Evolutionary conservation across 2,329 filamentous ascomycete species (phyloP).

Genomic region (Calonectria leucothoes): DNA sequence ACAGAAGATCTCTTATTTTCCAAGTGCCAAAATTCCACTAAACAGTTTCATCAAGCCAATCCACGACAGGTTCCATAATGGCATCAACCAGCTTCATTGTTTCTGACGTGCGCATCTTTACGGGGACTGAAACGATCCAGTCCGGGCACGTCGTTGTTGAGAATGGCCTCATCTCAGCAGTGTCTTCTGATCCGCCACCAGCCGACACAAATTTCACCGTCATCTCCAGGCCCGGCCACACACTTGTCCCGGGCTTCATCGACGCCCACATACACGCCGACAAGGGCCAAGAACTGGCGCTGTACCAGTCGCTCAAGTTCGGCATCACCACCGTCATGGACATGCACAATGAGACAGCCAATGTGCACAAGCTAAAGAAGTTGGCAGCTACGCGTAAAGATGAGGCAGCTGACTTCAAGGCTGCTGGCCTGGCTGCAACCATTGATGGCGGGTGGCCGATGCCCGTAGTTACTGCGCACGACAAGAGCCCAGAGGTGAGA

Average conservation of each 20-base stretch:
- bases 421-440: conserved; percentile 59
- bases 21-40: no score
- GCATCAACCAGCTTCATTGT: neutral
- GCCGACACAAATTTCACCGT: conserved; percentile 31
- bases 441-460: conserved; percentile 64
- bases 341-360: conserved; percentile 55
- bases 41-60: neutral
- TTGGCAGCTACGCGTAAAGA: conserved; percentile 30
- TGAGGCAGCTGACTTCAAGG: conserved; percentile 60
- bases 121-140: conserved; percentile 54
- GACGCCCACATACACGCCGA: conserved; percentile 62
- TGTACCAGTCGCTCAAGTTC: conserved; percentile 58
- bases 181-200: conserved; percentile 26
- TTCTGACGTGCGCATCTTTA: conserved; percentile 55
- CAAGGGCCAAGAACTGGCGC: conserved; percentile 44
- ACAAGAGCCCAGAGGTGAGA: conserved; percentile 44
- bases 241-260: conserved; percentile 61
- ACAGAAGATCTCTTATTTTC: no score
- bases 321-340: conserved; percentile 64
- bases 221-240: conserved; percentile 57
- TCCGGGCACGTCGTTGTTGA: conserved; percentile 54
- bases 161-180: conserved; percentile 52
- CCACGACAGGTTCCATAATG: neutral
- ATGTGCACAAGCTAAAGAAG: conserved; percentile 46
- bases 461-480: conserved; percentile 5